Conservation (phyloP, 2,329 filamentous ascomycete genomes). For the Stemphylium beticola region DNA sequence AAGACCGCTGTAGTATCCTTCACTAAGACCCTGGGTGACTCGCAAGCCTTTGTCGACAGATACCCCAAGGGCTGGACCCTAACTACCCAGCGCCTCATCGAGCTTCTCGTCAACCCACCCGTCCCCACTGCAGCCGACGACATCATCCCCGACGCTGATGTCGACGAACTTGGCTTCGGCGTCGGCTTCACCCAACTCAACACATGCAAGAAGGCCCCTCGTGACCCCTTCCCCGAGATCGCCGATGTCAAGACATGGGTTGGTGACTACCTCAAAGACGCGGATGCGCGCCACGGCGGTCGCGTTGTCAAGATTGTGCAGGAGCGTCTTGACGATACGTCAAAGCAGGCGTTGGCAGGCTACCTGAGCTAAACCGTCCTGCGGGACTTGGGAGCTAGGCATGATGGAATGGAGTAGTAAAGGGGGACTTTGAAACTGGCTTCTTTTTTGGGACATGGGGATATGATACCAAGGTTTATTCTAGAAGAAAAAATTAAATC, state of each 20-base stretch:
- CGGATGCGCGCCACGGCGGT: constrained; percentile 75
- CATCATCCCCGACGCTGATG: constrained; percentile 82
- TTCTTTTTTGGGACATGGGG: constrained; percentile 6
- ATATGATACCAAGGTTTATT: constrained; percentile 27
- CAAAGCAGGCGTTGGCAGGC: constrained; percentile 48
- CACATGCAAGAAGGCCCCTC: constrained; percentile 77
- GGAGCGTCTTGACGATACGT: constrained; percentile 64
- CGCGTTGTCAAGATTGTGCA: constrained; percentile 73
- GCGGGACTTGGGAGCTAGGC: neutral
- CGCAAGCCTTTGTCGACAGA: constrained; percentile 77
- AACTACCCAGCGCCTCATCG: constrained; percentile 87
- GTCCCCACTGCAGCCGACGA: constrained; percentile 71
- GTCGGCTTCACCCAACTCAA: constrained; percentile 93
- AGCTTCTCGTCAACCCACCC: constrained; percentile 87
- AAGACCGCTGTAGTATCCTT: constrained; percentile 93
- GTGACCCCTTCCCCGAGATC: constrained; percentile 87
- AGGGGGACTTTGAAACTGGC: neutral
- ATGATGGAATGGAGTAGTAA: neutral
- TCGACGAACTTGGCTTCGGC: constrained; percentile 94
- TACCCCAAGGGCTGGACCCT: constrained; percentile 79
- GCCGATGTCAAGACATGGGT: constrained; percentile 83
- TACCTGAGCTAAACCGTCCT: constrained; percentile 28
- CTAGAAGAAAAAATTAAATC: too few species aligned
- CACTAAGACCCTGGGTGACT: constrained; percentile 89
- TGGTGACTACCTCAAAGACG: constrained; percentile 76